A percentile compares a stretch with the other conserved stretches of the same genome.
phyloP scores from a whole-genome alignment of 2,329 filamentous ascomycete genomes.

The Colletotrichum karsti region DNA sequence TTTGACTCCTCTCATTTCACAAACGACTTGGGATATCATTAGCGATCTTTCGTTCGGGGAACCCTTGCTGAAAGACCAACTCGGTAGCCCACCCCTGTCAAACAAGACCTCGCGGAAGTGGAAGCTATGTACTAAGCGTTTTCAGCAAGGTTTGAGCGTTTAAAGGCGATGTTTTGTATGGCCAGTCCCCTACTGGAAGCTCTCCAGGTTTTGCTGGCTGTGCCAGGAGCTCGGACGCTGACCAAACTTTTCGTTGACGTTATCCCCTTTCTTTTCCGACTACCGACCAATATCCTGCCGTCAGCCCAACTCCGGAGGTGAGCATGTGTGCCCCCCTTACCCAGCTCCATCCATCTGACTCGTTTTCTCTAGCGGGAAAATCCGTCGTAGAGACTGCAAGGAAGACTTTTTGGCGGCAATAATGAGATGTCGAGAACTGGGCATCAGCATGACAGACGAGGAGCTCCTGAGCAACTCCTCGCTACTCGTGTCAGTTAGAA shows the following conservation, averaged over 20 bases:
- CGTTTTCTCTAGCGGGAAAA: background rate
- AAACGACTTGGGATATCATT: slow-evolving; percentile 1
- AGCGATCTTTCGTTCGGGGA: slow-evolving; percentile 7
- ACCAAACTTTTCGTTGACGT: background rate
- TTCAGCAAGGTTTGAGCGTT: background rate
- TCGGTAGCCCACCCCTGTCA: no score
- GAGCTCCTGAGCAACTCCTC: slow-evolving; percentile 3
- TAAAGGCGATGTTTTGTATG: slow-evolving; percentile 1
- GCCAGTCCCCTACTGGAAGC: slow-evolving; percentile 5
- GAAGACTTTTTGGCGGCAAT: slow-evolving; percentile 15
- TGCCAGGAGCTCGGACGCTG: background rate
- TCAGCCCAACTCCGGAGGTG: background rate
- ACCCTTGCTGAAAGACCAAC: background rate
- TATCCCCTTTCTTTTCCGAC: background rate
- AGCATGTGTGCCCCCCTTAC: no score
- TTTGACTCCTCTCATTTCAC: background rate
- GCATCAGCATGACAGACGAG: slow-evolving; percentile 3
- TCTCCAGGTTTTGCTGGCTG: slow-evolving; percentile 1
- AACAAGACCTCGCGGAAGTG: no score
- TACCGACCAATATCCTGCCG: slow-evolving; percentile 4
- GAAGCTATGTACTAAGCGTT: background rate
- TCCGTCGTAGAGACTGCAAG: background rate
- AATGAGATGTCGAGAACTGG: background rate
- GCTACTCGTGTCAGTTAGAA: slow-evolving; percentile 1
- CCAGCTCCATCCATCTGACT: background rate